Base-by-base conservation (phyloP, 805 yeast genomes). In the Ogataea allantospora region DNA sequence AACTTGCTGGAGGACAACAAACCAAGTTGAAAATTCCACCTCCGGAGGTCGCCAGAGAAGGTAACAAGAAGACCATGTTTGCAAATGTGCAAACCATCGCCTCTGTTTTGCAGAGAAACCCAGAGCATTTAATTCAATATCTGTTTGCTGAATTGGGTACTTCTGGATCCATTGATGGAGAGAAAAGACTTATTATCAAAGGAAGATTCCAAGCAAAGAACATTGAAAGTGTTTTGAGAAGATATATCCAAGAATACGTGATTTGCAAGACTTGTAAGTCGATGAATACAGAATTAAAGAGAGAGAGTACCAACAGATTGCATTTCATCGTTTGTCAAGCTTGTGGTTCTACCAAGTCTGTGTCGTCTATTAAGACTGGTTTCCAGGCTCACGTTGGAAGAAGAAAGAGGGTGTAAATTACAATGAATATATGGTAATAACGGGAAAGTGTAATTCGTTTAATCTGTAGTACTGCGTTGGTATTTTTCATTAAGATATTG, bases 81-180 rank as follows among this genome's bases (percentile, higher is more conserved):
- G 88, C 96, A 50, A 93, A 93, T 66, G 89, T 93, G 51, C 95
- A 89, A 70, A 95, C 86, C 57, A 93, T 93, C 54, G 78, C 96
- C 47, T 86, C 86, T 53, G 93, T 88, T 40, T 76, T 93, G 71
- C 97, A 93, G 67, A 82, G 99, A 71, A 85, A 88, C 38, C 93
- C 96, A 52, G 99, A 93, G 60, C 99, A 93, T 69, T 80, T 93
- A 50, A 93, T 93, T 65, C 96, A 88, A 71, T 93, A 84, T 68
- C 69, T 93, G 67, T 93, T 93, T 68, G 97, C 98, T 1, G 99
- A 93, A 71, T 75, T 93, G 77, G 99, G 99, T 81, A 93, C 99
- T 14, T 88, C 98, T 2, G 99, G 99, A 61, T 89, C 97, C 40
- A 91, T 93, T 44, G 99, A 93, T 68, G 99, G 98, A 65, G 91